Base-by-base conservation (phyloP, 2,329 filamentous ascomycete species). In the Scytalidium sp. region DNA sequence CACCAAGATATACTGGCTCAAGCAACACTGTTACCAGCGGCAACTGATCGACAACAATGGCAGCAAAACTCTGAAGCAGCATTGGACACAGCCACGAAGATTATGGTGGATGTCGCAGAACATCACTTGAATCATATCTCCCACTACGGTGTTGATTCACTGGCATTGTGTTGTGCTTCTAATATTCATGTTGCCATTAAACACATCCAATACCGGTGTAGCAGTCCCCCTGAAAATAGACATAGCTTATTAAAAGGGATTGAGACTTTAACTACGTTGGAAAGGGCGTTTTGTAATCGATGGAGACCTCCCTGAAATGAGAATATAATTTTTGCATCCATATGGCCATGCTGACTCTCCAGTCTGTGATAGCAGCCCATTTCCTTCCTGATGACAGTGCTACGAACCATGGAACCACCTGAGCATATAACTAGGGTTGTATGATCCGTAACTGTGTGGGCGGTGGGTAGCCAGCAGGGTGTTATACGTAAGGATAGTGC, bases 51-150 rank as follows among this genome's bases (percentile, higher is more conserved):
- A n/a, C 20, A 20, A n/a, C 41, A 43, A 43, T 20, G 13, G 41
- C 41, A 19, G 20, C 41, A 43, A 43, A 43, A 25, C 41, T 43
- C 41, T n/a, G 20, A 25, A n/a, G 20, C 23, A 19, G 41, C 41
- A n/a, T 25, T 43, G 17, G 41, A 43, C 41, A 43, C 41, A 22
- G 41, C 41, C n/a, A 22, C 41, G 41, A 43, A 19, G 41, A 43
- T 43, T 20, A 43, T 43, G 41, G 41, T 43, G 20, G 41, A 43
- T 21, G 41, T 43, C 15, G 19, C 41, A 43, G n/a, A 25, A 20
- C 20, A 25, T 19, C 41, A 43, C 17, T 22, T 20, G 23, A 25
- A 21, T 20, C 20, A 43, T 29, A 13, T 29, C 13, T 29, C 25
- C 41, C 41, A 22, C 19, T n/a, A 22, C n/a, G 23, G 23, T 21